phyloP scores from a whole-genome alignment of 768 basidiomycete genomes.

The Lepiota brunneoincarnata region DNA sequence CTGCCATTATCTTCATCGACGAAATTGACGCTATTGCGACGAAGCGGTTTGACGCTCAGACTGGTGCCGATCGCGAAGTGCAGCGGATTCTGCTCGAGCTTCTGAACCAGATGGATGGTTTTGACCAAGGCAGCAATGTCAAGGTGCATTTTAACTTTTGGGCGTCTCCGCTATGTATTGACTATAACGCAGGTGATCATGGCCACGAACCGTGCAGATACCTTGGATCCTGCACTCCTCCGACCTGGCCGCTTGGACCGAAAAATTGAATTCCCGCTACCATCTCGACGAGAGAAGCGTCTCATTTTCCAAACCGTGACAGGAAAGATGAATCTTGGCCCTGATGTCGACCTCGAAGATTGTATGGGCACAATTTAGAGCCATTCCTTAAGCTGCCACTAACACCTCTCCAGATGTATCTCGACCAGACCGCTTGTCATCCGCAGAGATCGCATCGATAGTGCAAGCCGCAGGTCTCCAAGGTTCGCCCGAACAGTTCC shows the following conservation, averaged over 20 bases:
- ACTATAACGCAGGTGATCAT: conserved; percentile 79
- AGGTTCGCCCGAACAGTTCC: conserved; percentile 44
- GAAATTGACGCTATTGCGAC: conserved; percentile 99
- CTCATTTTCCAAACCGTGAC: conserved; percentile 98
- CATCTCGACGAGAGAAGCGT: conserved; percentile 91
- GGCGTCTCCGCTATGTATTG: neutral
- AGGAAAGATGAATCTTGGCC: conserved; percentile 94
- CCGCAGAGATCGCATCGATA: conserved; percentile 93
- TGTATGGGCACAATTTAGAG: conserved; percentile 51
- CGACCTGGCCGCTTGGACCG: conserved; percentile 97
- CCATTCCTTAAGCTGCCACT: conserved; percentile 8
- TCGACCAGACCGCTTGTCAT: conserved; percentile 91
- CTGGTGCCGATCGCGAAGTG: conserved; percentile 97
- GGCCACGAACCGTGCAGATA: conserved; percentile 99
- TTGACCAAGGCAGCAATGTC: conserved; percentile 97
- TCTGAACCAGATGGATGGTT: conserved; percentile 99
- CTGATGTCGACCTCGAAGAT: conserved; percentile 97
- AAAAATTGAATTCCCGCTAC: conserved; percentile 98
- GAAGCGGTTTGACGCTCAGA: conserved; percentile 99
- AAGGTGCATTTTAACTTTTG: conserved; percentile 57
- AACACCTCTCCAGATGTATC: conserved; percentile 72
- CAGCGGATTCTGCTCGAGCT: conserved; percentile 97
- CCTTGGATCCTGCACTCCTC: conserved; percentile 93
- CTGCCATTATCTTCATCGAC: conserved; percentile 99
- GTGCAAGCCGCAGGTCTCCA: conserved; percentile 97